A percentile compares a stretch with the other conserved stretches of the same genome.
Conservation (phyloP, 2,329 filamentous ascomycete species). For the Fulvia fulva region DNA sequence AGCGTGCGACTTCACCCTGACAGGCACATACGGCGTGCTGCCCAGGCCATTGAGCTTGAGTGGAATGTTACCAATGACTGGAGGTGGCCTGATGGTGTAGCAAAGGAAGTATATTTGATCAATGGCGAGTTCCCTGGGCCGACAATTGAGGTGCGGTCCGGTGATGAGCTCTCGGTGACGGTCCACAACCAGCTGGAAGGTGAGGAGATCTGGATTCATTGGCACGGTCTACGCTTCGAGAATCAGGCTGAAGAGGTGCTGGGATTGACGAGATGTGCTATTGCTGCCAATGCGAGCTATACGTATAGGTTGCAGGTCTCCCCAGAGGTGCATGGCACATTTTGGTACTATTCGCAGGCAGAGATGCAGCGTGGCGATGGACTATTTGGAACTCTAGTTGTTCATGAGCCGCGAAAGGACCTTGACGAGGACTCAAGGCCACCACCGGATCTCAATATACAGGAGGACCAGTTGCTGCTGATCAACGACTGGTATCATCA, state of each 20-base stretch:
- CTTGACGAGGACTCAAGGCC: neutral
- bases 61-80: constrained; percentile 14
- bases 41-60: constrained; percentile 8
- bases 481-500: constrained; percentile 50
- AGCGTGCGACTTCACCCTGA: constrained; percentile 13
- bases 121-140: constrained; percentile 51
- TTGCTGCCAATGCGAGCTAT: constrained; percentile 26
- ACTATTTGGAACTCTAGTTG: constrained; percentile 45
- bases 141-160: constrained; percentile 45
- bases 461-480: constrained; percentile 42
- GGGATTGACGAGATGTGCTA: constrained; percentile 19
- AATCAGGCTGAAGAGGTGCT: constrained; percentile 22
- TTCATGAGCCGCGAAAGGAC: constrained; percentile 37
- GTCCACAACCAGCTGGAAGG: constrained; percentile 40
- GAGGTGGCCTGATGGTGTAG: constrained; percentile 42
- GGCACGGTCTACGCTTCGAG: constrained; percentile 38
- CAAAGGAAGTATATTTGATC: constrained; percentile 46
- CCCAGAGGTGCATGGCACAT: constrained; percentile 36
- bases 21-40: constrained; percentile 11
- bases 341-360: constrained; percentile 48
- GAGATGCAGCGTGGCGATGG: constrained; percentile 42
- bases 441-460: constrained; percentile 6
- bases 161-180: constrained; percentile 42
- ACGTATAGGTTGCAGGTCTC: constrained; percentile 32
- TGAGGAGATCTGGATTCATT: constrained; percentile 40